Base-by-base conservation (phyloP, 1,284 basidiomycete genomes). In the Exobasidium cylindrosporum region DNA sequence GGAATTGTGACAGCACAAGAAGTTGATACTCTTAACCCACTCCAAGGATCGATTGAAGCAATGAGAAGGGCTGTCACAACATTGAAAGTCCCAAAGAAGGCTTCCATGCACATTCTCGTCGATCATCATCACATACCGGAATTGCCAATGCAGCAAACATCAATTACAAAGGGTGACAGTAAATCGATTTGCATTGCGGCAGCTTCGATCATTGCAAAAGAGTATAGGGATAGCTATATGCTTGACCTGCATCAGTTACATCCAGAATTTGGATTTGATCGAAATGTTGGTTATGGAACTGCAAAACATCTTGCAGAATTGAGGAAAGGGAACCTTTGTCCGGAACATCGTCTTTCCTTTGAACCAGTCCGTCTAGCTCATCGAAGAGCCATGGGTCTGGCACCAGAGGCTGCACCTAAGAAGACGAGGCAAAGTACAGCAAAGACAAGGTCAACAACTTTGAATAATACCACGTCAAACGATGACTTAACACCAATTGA, bases 161-260 rank as follows among this genome's bases (percentile, higher is more conserved):
- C 24, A 21, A 21, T 55, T 17, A 31, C n/a, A 35, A 40, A 35
- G 21, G 53, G 53, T 23, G 53, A 55, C 32, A 23, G 24, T 14
- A 35, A 40, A 35, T 55, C 53, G 30, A 13, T 26, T 14, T 55
- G 21, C 21, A 55, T 55, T 26, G 53, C 53, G 13, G 53, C 53
- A n/a, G 53, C 53, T 40, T 55, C 53, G 2, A 55, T 55, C 4
- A 55, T 55, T 55, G 53, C 53, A 35, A 55, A 55, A 28, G 53
- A 31, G 53, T 40, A 3, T 23, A 35, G 53, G 26, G 53, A 55
- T 44, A 29, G 21, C 13, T 40, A 40, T 35, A 55, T 55, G 53
- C 21, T 40, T 5, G 3, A 35, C 2, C 31, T 55, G n/a, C 53
- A 55, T 35, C 2, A n/a, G 26, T 4, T 6, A 21, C 32, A 55